Evolutionary conservation across 225 moss, liverwort and hornwort genomes (phyloP).

Genomic region (Ulota crispa): DNA sequence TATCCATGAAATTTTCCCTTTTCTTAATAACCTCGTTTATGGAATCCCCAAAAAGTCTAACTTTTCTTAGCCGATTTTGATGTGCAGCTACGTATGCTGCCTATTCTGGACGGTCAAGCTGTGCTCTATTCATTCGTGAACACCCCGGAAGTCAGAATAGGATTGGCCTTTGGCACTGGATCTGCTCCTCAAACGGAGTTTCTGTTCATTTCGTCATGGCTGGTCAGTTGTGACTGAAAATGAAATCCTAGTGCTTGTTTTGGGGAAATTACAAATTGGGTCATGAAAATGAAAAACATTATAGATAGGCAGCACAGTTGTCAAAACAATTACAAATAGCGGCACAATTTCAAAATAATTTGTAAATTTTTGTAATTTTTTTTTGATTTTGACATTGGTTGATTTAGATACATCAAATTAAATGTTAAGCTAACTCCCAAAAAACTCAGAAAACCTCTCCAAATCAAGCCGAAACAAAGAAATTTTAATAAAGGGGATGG

Average conservation of each 20-base stretch:
- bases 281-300: no score
- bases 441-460: no score
- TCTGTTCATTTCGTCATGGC: slow-evolving; percentile 82
- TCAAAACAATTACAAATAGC: no score
- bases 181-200: slow-evolving; percentile 83
- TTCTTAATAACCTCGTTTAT: neutral
- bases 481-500: no score
- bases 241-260: neutral
- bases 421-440: no score
- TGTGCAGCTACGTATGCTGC: slow-evolving; percentile 77
- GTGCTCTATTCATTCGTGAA: slow-evolving; percentile 84
- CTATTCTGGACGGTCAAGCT: slow-evolving; percentile 87
- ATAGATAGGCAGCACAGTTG: no score
- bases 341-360: no score
- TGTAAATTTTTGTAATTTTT: no score
- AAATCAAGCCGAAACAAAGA: no score
- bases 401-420: no score
- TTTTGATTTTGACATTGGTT: no score
- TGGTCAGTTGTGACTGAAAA: slow-evolving; percentile 54
- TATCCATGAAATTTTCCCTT: neutral
- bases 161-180: slow-evolving; percentile 93
- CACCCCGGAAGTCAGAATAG: slow-evolving; percentile 82
- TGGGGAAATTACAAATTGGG: no score
- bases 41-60: neutral
- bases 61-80: slow-evolving; percentile 21